These are phyloP conservation scores for Theobroma cacao DNA, from an alignment of 345 rosid species.

Conservation along the genomic window DNA sequence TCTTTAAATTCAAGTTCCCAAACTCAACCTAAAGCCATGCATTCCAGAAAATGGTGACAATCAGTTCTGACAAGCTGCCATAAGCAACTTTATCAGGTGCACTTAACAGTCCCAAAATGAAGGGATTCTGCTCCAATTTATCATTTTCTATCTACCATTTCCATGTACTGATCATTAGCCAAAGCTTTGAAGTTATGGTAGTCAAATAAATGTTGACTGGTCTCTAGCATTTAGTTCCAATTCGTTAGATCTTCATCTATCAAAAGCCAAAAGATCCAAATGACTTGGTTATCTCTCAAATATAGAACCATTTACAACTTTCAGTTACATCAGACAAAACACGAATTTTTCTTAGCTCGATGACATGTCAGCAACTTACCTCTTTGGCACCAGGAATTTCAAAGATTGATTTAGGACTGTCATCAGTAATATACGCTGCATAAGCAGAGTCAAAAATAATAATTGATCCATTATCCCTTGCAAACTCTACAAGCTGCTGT, in stretches of 20 bases:
- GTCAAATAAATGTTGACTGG: neutral
- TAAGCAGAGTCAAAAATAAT: constrained; percentile 78
- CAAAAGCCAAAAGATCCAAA: neutral
- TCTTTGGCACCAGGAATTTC: constrained; percentile 92
- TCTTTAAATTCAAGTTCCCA: neutral
- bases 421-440: constrained; percentile 64
- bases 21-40: neutral
- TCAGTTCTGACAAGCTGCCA: neutral
- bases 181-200: neutral
- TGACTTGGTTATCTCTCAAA: neutral
- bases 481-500: constrained; percentile 60
- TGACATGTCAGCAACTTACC: constrained; percentile 33
- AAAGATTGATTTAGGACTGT: constrained; percentile 68
- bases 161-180: neutral
- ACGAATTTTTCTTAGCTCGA: neutral
- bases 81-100: neutral
- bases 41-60: neutral
- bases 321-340: neutral
- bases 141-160: neutral
- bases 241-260: neutral
- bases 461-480: constrained; percentile 73
- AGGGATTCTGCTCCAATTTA: neutral
- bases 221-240: neutral
- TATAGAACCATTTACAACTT: too few relatives aligned
- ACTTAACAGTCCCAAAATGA: neutral